A percentile compares a stretch with the other conserved stretches of the same genome.
Evolutionary conservation across 371 early-diverging fungal species (phyloP).

Genomic region (Mortierella sp.): DNA sequence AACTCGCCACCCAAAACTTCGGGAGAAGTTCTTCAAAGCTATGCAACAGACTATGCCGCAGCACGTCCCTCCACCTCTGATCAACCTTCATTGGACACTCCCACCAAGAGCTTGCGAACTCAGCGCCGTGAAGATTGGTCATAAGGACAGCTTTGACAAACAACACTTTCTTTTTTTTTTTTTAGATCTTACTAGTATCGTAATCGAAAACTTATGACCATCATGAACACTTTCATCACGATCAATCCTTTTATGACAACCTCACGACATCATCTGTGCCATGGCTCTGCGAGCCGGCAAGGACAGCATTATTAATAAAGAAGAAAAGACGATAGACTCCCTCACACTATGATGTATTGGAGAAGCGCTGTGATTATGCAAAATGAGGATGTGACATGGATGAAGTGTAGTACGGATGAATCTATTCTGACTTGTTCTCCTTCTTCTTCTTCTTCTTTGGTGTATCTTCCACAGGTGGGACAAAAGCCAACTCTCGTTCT

Average conservation of each 20-base stretch:
- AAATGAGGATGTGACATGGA: too few species aligned
- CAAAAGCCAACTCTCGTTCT: slow-evolving; percentile 77
- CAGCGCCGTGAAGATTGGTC: slow-evolving; percentile 47
- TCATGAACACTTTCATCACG: too few species aligned
- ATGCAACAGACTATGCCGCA: slow-evolving; percentile 32
- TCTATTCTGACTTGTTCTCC: slow-evolving; percentile 13
- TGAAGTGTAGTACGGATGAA: too few species aligned
- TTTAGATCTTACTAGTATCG: not conserved
- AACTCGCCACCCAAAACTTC: slow-evolving; percentile 37
- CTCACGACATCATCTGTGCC: not conserved
- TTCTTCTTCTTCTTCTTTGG: slow-evolving; percentile 57
- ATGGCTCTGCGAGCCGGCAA: slow-evolving; percentile 6
- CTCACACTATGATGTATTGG: not conserved
- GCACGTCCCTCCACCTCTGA: slow-evolving; percentile 22
- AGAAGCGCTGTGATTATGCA: not conserved
- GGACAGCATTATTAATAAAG: not conserved
- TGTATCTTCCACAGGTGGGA: slow-evolving; percentile 76
- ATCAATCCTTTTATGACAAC: not conserved
- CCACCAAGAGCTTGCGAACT: slow-evolving; percentile 38
- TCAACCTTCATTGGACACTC: slow-evolving; percentile 35
- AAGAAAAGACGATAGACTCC: not conserved
- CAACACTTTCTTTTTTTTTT: slow-evolving; percentile 2
- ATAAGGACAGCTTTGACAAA: slow-evolving; percentile 3
- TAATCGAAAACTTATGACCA: too few species aligned
- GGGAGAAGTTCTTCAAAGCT: slow-evolving; percentile 33